These are phyloP conservation scores for Globisporangium mamillatum DNA, from an alignment of 352 stramenopile genomes.

Conservation along the genomic window DNA sequence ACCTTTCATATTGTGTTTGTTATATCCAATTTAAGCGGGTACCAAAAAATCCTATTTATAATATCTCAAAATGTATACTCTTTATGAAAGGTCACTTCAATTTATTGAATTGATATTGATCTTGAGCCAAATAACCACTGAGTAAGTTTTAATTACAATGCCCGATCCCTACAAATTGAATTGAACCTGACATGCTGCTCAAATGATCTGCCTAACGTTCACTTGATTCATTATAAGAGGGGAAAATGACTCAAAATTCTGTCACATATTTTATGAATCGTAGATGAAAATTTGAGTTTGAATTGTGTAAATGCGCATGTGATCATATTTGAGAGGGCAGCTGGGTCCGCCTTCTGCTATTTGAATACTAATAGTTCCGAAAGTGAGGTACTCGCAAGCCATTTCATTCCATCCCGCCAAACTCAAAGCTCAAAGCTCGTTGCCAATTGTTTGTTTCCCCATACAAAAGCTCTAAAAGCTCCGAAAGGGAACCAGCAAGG, in stretches of 20 bases:
- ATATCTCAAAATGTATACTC: no score
- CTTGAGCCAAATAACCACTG: no score
- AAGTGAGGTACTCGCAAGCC: neutral
- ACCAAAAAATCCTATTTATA: no score
- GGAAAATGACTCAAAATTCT: neutral
- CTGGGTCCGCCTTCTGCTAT: neutral
- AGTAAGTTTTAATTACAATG: no score
- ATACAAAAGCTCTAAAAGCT: neutral
- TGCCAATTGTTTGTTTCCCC: constrained; percentile 1
- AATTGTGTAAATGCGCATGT: neutral
- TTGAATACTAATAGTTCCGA: neutral
- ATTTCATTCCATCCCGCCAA: neutral
- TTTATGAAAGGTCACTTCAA: no score
- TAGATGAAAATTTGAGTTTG: neutral
- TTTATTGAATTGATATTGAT: no score
- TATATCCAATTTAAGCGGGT: no score
- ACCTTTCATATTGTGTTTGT: no score
- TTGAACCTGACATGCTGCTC: no score
- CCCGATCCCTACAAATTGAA: no score
- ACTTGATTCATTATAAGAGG: no score
- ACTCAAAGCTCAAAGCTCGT: neutral
- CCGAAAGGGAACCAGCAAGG: neutral
- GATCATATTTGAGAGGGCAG: neutral
- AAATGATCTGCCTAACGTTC: no score
- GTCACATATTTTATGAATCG: neutral